Evolutionary conservation across 108 stramenopile genomes (phyloP), one percentile per base, ranked within the genome.

Genomic region (Cyclostephanos tholiformis): DNA sequence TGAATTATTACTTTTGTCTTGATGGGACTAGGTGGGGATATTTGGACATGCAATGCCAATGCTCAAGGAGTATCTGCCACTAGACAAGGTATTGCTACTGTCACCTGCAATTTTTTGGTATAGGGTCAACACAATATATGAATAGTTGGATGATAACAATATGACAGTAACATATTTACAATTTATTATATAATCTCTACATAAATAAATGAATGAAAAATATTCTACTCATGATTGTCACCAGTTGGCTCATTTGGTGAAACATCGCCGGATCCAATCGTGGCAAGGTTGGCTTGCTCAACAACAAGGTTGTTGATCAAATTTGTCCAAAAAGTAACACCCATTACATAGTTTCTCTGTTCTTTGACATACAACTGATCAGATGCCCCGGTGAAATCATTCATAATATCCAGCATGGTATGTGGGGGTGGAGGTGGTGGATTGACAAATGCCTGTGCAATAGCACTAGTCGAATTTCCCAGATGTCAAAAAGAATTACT

Each of bases 21-120:
- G 26, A 51, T n/a, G 51, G 67, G 13, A 51, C 50, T 6, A 23
- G 67, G 8, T 39, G 35, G 8, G 16, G 67, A 4, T 53, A 53
- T 53, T 53, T n/a, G 67, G 67, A 6, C 67, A 67, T 36, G 50
- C 32, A 8, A 46, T 51, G 20, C 67, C 67, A 20, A 67, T 51
- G 17, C 67, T 67, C 29, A 51, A 67, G 51, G 51, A 67, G 27
- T 67, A 67, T 38, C 50, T 67, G 5, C 67, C 67, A 9, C 7
- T 67, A 12, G 23, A 67, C 29, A 51, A 67, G 22, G 13, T 7
- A 25, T 17, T 67, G 22, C 32, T 16, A 6, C 67, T 51, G 13
- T 51, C 67, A 26, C 67, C 67, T 29, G 67, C 67, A 51, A 67
- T 36, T 67, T 35, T 30, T 22, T 17, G 52, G 12, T 41, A 8